phyloP scores from a whole-genome alignment of 75 land plant genomes.

The Sequoia sempervirens region DNA sequence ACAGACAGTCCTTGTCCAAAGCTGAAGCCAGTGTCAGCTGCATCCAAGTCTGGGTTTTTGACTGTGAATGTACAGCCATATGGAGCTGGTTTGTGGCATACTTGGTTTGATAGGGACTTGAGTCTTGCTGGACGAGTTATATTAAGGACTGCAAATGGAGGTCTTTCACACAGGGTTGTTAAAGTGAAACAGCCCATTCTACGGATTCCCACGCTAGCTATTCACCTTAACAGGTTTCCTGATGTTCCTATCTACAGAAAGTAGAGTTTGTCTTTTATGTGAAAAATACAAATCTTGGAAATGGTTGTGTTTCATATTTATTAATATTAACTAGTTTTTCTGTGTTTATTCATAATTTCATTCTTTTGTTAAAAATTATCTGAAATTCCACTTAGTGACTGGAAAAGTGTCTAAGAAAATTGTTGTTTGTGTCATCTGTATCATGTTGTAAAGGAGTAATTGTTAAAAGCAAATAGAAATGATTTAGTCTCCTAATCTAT shows the following conservation, averaged over 20 bases:
- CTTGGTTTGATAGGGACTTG: conserved; percentile 98
- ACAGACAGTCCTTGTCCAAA: conserved; percentile 99
- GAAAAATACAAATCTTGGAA: neutral
- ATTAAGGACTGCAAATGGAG: conserved; percentile 51
- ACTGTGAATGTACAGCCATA: conserved; percentile 92
- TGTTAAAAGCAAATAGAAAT: neutral
- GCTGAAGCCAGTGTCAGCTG: conserved; percentile 83
- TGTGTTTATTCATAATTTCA: neutral
- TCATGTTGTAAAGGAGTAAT: neutral
- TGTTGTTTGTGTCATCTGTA: neutral
- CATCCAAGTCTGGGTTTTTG: conserved; percentile 64
- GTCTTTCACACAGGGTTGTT: conserved; percentile 74
- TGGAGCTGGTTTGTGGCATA: conserved; percentile 97
- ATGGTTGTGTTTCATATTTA: neutral
- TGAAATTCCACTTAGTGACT: neutral
- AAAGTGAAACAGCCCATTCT: conserved; percentile 81
- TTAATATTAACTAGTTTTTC: neutral
- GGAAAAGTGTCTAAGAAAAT: neutral
- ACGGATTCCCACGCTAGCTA: conserved; percentile 92
- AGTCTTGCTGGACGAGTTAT: conserved; percentile 92
- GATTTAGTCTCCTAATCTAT: neutral
- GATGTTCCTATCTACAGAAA: neutral
- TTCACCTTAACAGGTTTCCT: conserved; percentile 85
- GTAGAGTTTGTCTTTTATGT: neutral
- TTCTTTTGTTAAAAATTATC: neutral